These are phyloP conservation scores for Cardamine chenopodiifolia DNA, from an alignment of 345 rosid species.

Conservation along the genomic window DNA sequence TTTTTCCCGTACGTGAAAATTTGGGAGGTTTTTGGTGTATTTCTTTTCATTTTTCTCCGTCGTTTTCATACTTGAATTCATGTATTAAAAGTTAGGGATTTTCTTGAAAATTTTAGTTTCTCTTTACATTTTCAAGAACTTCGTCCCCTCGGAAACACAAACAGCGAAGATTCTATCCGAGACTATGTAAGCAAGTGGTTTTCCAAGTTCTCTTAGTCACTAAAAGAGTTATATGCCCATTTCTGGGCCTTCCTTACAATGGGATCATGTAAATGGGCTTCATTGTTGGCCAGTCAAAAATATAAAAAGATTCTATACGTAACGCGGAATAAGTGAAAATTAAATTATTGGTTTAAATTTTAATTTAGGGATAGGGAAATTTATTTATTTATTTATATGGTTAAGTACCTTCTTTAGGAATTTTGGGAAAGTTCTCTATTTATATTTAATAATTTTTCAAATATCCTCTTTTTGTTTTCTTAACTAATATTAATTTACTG, in stretches of 20 bases:
- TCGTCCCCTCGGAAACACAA: not conserved
- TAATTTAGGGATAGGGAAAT: too few relatives aligned
- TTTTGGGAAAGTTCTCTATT: too few relatives aligned
- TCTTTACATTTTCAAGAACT: not conserved
- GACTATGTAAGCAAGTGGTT: not conserved
- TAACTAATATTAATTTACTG: too few relatives aligned
- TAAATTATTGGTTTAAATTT: too few relatives aligned
- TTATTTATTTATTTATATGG: too few relatives aligned
- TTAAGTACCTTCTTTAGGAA: too few relatives aligned
- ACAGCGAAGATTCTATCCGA: not conserved
- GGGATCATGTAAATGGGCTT: not conserved
- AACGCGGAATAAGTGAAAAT: too few relatives aligned
- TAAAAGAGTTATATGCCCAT: not conserved
- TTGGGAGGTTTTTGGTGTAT: too few relatives aligned
- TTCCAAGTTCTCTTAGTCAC: not conserved
- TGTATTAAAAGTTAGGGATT: slow-evolving; percentile 1
- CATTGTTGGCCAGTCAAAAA: not conserved
- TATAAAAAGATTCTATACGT: not conserved
- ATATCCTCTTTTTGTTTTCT: too few relatives aligned
- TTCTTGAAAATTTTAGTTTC: not conserved
- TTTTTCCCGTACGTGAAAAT: not conserved
- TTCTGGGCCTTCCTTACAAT: not conserved
- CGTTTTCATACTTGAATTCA: slow-evolving; percentile 13
- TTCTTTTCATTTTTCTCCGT: not conserved
- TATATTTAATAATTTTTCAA: too few relatives aligned